phyloP scores from a whole-genome alignment of 495 filamentous ascomycete species.

The Pyrenula aspistea region DNA sequence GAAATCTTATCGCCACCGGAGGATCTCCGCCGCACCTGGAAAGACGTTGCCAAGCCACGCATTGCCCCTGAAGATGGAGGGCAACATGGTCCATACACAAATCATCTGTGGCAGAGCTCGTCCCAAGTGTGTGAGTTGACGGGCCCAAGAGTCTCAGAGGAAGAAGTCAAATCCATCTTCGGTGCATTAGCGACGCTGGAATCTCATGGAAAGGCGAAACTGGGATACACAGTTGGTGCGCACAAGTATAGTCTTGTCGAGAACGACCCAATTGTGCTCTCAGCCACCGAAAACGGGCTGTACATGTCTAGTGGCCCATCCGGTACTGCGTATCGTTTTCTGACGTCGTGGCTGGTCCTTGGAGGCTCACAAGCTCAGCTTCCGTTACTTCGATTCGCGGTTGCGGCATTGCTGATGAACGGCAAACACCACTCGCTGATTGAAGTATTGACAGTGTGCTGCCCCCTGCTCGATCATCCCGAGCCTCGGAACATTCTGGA shows the following conservation, averaged over 20 bases:
- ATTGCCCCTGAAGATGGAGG: not conserved
- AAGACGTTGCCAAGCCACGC: conserved; percentile 1
- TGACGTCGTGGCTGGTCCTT: not conserved
- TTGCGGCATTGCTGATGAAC: not conserved
- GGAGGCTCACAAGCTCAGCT: not conserved
- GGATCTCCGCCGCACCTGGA: conserved; percentile 2
- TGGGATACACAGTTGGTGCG: not conserved
- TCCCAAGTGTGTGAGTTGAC: not conserved
- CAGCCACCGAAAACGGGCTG: not conserved
- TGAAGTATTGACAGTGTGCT: not conserved
- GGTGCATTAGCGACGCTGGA: not conserved
- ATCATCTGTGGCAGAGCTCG: conserved; percentile 1
- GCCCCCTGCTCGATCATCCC: not conserved
- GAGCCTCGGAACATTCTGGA: not conserved
- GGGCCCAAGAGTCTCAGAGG: not conserved
- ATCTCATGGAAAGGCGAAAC: not conserved
- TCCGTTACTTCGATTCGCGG: not conserved
- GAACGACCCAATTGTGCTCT: not conserved
- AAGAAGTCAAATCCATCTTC: not conserved
- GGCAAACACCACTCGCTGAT: not conserved
- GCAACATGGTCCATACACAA: not conserved
- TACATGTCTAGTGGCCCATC: not conserved
- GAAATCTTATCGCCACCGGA: conserved; percentile 3
- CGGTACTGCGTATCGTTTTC: not conserved
- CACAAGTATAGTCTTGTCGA: not conserved